Base-by-base conservation (phyloP, 768 basidiomycete species). In the Amanita subjunquillea region DNA sequence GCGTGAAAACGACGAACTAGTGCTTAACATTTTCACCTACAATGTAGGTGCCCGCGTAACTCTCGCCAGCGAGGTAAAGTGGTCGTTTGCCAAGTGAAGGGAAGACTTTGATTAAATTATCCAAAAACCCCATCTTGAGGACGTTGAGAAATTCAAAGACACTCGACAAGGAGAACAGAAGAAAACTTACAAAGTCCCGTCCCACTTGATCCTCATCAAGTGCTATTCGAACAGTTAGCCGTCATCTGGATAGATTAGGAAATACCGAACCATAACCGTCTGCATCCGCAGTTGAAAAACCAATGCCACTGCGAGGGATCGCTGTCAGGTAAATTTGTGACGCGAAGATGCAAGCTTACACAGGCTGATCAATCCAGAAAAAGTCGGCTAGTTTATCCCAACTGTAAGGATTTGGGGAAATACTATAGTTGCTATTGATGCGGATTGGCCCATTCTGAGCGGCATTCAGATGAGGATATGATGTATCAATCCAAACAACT, bases 361-460 rank as follows among this genome's bases (percentile, higher is more conserved):
- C 84, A 45, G 85, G 86, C 52, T 87, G 82, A 59, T 88, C 87
- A 47, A 88, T 68, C 83, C 82, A 87, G 36, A 87, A 73, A 56
- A 76, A 79, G 63, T 88, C 86, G 1, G 80, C 76, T 20, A 85
- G 61, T 22, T 66, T 73, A 54, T 74, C 68, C 80, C 83, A 85
- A 57, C 77, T 74, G 61, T 78, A 73, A 3, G 72, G 60, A 56
- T 87, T 87, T 10, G 71, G 59, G 15, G 66, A 67, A 2, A 76
- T 62, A 7, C 69, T 72, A 53, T 78, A 79, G 58, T 86, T 67
- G 51, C 64, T 63, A 10, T 72, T 69, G 43, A 88, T 70, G 2
- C 72, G 74, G 43, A 87, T 78, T 3, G 85, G 86, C 1, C 86
- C 86, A 57, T 87, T 87, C 83, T 86, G 23, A 25, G 17, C 36